Evolutionary conservation across 2,329 filamentous ascomycete genomes (phyloP), one percentile per base, ranked within the genome.

Genomic region (Hypoxylon sp.): DNA sequence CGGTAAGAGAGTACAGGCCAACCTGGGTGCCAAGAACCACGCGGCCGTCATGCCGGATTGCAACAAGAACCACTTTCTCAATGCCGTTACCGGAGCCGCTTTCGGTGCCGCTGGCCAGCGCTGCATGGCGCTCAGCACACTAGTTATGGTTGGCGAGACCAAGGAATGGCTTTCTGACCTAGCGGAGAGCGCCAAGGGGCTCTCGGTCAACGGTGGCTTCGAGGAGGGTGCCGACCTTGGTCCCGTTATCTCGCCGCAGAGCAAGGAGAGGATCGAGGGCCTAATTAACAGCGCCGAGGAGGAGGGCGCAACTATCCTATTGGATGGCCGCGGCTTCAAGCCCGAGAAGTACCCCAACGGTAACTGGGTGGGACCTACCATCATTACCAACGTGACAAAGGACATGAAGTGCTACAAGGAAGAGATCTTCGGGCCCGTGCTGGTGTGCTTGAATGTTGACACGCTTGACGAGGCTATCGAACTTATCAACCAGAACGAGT

Each of bases 31-130:
- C 70, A 95, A 95, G 86, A 95, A 95, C 84, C 92, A 95, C 77
- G 91, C 91, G 26, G 90, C 91, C 55, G 89, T 95, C 28, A 85
- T 94, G 64, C 92, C 92, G 17, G 92, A 95, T 81, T 91, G 89
- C 82, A 94, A 95, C 83, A 94, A 93, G 86, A 94, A 95, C 82
- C 91, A 94, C 73, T 92, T 93, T 69, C 81, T 95, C 73, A 95
- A 94, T 80, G 90, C 91, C 44, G 91, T 95, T 68, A 87, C 91
- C 4, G 92, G 92, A 68, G 92, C 92, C 32, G 92, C 92, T 20
- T 95, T 95, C 70, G 92, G 92, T 68, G 92, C 92, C 67, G 92
- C 92, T 22, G 92, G 92, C 37, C 92, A 95, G 82, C 85, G 92
- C 65, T 95, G 92, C 80, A 95, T 95, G 92, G 92, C 92, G 37